A percentile compares a stretch with the other conserved stretches of the same genome.
phyloP scores from a whole-genome alignment of 345 rosid genomes.

The Brassica rapa region DNA sequence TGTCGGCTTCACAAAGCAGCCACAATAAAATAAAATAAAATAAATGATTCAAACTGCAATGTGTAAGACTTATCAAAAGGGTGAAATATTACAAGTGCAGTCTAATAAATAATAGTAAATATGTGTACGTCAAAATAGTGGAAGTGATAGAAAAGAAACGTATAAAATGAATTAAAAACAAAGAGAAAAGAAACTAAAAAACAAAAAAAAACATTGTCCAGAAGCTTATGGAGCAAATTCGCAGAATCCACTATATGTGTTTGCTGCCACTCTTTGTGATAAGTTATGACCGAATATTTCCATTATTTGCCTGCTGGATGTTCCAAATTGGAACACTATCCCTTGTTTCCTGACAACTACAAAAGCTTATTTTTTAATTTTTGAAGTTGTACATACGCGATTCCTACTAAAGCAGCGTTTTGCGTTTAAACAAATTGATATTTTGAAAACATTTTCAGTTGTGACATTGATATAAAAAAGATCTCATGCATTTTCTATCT shows the following conservation, averaged over 20 bases:
- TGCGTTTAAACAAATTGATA: not conserved
- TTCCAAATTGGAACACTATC: conserved; percentile 36
- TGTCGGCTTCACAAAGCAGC: conserved; percentile 36
- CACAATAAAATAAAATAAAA: conserved; percentile 31
- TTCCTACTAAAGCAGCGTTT: not conserved
- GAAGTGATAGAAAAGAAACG: conserved; percentile 18
- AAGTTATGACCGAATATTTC: conserved; percentile 35
- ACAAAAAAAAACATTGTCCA: not conserved
- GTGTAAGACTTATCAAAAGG: conserved; percentile 21
- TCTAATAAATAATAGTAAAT: not conserved
- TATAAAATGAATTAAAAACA: not conserved
- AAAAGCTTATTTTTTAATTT: conserved; percentile 9
- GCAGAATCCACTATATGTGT: conserved; percentile 37
- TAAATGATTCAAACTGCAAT: conserved; percentile 15
- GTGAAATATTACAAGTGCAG: not conserved
- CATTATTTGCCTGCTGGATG: conserved; percentile 26
- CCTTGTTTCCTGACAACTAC: conserved; percentile 28
- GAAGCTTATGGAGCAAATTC: conserved; percentile 28
- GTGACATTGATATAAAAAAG: not conserved
- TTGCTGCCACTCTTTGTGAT: conserved; percentile 33
- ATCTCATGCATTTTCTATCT: not conserved
- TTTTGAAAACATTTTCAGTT: not conserved
- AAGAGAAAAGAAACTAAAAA: not conserved
- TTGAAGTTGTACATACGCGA: conserved; percentile 6
- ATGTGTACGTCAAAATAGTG: not conserved